Percentiles rank a stretch among this genome's conserved stretches.
Conservation (phyloP, 2,329 filamentous ascomycete species). For the Teratosphaeria pseudoeucalypti region DNA sequence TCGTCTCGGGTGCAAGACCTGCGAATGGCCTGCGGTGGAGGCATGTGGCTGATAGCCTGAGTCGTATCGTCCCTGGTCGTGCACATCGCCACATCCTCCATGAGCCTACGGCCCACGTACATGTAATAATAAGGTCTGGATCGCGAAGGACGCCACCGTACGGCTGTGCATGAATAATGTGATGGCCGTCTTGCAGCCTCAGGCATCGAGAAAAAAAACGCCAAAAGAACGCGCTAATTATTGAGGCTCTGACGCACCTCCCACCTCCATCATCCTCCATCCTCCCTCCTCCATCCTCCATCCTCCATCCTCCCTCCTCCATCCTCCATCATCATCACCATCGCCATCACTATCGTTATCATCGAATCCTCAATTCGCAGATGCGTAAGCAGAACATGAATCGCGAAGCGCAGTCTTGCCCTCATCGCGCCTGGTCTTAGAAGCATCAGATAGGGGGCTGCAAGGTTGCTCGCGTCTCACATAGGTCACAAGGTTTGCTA, state of each 20-base stretch:
- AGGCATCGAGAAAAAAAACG: not conserved
- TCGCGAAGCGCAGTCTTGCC: not conserved
- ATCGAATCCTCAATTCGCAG: not conserved
- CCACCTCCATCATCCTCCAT: no score
- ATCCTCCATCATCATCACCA: not conserved
- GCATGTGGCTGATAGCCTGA: no score
- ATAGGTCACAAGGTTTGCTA: not conserved
- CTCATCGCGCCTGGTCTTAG: not conserved
- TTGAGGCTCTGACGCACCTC: not conserved
- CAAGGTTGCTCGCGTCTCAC: not conserved
- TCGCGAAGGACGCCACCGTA: no score
- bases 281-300: not conserved
- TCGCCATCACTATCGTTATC: no score
- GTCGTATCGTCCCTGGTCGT: not conserved
- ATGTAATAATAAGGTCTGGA: no score
- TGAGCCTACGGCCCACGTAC: no score
- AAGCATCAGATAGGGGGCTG: not conserved
- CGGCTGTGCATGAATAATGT: not conserved
- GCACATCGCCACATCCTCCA: not conserved
- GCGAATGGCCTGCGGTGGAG: not conserved
- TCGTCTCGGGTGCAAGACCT: not conserved
- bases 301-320: no score
- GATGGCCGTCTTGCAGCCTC: not conserved
- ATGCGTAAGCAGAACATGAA: no score
- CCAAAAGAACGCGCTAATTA: no score